A percentile compares a stretch with the other conserved stretches of the same genome.
Evolutionary conservation across 768 basidiomycete species (phyloP).

Genomic region (Boletus fagicola): DNA sequence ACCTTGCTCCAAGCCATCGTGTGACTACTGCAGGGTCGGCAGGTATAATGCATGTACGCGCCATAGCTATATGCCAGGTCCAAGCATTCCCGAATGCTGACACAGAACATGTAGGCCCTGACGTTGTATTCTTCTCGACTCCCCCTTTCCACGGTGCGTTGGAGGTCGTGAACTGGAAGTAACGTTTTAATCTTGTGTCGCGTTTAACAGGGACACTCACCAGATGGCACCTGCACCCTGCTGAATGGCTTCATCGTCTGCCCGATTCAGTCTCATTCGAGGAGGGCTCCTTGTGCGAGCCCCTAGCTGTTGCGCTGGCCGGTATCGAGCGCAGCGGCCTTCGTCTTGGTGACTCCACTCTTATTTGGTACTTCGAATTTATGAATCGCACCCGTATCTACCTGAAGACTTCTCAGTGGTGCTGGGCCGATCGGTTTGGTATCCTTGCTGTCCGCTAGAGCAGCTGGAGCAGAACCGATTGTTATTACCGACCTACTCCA

Average conservation of each 20-base stretch:
- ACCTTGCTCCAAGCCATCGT: slow-evolving; percentile 60
- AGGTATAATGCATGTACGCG: slow-evolving; percentile 58
- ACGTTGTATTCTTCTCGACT: slow-evolving; percentile 66
- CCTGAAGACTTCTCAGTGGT: slow-evolving; percentile 42
- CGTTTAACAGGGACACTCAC: slow-evolving; percentile 51
- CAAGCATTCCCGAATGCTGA: neutral
- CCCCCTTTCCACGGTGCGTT: slow-evolving; percentile 61
- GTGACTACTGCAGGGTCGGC: slow-evolving; percentile 61
- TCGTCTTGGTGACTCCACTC: slow-evolving; percentile 60
- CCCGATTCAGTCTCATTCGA: slow-evolving; percentile 63
- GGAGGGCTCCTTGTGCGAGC: slow-evolving; percentile 67
- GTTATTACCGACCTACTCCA: slow-evolving; percentile 68
- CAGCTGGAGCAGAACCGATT: slow-evolving; percentile 68
- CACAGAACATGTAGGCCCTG: slow-evolving; percentile 28
- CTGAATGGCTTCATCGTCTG: slow-evolving; percentile 64
- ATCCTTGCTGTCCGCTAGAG: slow-evolving; percentile 59
- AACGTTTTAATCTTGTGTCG: neutral
- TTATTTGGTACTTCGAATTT: slow-evolving; percentile 50
- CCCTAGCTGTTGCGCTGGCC: slow-evolving; percentile 63
- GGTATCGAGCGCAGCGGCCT: slow-evolving; percentile 65
- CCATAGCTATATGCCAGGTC: neutral
- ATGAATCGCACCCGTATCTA: neutral
- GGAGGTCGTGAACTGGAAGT: neutral
- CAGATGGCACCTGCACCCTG: slow-evolving; percentile 65
- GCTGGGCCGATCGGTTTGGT: slow-evolving; percentile 68